Conservation (phyloP, 1,284 basidiomycete species). For the Ceraceosorus guamensis region DNA sequence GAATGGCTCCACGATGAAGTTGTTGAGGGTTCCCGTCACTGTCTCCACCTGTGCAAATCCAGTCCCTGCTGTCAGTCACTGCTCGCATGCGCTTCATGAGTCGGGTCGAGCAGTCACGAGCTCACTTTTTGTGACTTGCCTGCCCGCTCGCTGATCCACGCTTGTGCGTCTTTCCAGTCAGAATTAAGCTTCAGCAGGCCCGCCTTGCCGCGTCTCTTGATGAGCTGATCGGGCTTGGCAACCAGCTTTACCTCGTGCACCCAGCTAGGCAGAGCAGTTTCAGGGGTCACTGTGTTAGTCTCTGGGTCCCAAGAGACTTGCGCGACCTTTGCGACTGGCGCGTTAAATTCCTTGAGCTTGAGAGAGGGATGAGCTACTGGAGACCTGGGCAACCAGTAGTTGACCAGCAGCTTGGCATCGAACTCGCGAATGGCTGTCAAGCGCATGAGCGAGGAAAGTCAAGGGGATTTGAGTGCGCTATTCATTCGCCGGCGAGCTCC, state of each 20-base stretch:
- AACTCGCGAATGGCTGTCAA: slow-evolving; percentile 43
- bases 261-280: slow-evolving; percentile 70
- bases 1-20: slow-evolving; percentile 98
- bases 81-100: not conserved
- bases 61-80: slow-evolving; percentile 3
- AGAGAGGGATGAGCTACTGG: slow-evolving; percentile 36
- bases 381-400: slow-evolving; percentile 47
- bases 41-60: slow-evolving; percentile 71
- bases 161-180: slow-evolving; percentile 63
- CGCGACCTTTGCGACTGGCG: slow-evolving; percentile 43
- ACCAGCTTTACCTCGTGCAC: slow-evolving; percentile 53
- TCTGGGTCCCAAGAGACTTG: slow-evolving; percentile 72
- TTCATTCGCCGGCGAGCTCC: too few species aligned
- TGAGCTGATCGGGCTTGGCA: slow-evolving; percentile 72
- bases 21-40: slow-evolving; percentile 87
- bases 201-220: slow-evolving; percentile 98
- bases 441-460: too few species aligned
- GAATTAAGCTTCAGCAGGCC: slow-evolving; percentile 88
- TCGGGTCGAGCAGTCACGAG: slow-evolving; percentile 1
- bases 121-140: slow-evolving; percentile 83
- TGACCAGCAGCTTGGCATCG: slow-evolving; percentile 47
- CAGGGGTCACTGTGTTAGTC: slow-evolving; percentile 72
- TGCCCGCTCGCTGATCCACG: slow-evolving; percentile 80
- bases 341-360: slow-evolving; percentile 38
- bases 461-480: too few species aligned